Conservation (phyloP, 306 rosid species). For the Benincasa hispida region DNA sequence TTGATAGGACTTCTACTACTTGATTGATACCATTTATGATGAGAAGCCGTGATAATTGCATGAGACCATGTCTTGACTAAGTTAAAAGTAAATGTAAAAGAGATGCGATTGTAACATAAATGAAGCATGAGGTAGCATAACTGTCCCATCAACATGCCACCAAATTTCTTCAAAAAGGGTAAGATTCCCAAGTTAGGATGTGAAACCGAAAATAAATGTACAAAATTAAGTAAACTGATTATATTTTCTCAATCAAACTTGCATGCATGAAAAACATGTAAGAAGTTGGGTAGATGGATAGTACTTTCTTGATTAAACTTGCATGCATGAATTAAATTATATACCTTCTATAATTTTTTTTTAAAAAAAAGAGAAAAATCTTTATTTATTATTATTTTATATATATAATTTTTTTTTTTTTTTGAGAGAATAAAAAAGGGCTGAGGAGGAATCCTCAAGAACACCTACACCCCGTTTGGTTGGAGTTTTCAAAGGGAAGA, state of each 20-base stretch:
- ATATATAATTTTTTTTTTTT: too few relatives aligned
- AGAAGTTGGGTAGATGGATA: too few relatives aligned
- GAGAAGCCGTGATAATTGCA: neutral
- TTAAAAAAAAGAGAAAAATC: neutral
- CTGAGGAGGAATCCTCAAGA: neutral
- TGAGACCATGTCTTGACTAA: neutral
- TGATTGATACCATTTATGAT: neutral
- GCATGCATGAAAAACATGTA: neutral
- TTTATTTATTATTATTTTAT: too few relatives aligned
- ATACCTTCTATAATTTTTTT: neutral
- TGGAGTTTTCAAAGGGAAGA: too few relatives aligned
- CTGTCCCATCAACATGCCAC: neutral
- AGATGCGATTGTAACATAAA: neutral
- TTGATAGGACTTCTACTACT: neutral
- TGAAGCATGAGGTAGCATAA: neutral
- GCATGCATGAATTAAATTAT: too few relatives aligned
- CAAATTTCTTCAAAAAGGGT: neutral
- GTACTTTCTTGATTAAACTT: too few relatives aligned
- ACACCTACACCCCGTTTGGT: neutral
- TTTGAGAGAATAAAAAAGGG: too few relatives aligned
- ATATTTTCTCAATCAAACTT: neutral
- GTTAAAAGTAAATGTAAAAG: constrained; percentile 1
- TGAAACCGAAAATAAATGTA: neutral
- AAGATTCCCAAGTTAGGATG: neutral
- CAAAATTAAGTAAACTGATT: neutral